Percentiles rank a stretch among this genome's conserved stretches.
phyloP scores from a whole-genome alignment of 1,284 basidiomycete genomes.

The Ceratobasidium sp. region DNA sequence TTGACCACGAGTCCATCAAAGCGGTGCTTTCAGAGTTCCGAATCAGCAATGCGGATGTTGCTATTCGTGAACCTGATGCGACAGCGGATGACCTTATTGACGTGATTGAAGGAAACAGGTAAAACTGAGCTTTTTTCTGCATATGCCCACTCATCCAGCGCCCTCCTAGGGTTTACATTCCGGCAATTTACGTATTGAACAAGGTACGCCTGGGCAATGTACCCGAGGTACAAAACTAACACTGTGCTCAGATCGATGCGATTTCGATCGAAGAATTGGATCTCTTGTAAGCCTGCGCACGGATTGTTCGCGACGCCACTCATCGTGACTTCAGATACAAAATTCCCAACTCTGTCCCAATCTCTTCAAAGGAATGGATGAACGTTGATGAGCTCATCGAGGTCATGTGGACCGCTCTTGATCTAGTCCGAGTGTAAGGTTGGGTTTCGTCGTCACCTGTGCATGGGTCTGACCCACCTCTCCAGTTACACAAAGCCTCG shows the following conservation, averaged over 20 bases:
- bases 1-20: constrained; percentile 95
- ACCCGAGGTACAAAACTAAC: constrained; percentile 44
- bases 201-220: constrained; percentile 21
- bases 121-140: constrained; percentile 41
- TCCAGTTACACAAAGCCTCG: constrained; percentile 87
- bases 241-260: constrained; percentile 82
- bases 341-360: constrained; percentile 94
- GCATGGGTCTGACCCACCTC: background rate
- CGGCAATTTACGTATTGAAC: constrained; percentile 76
- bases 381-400: constrained; percentile 96
- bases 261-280: constrained; percentile 99
- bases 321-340: constrained; percentile 63
- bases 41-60: constrained; percentile 87
- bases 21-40: constrained; percentile 88
- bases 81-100: constrained; percentile 98
- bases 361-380: constrained; percentile 93
- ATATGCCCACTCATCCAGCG: constrained; percentile 30
- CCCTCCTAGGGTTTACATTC: constrained; percentile 84
- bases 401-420: constrained; percentile 86
- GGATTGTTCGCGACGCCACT: background rate
- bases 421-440: constrained; percentile 80
- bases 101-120: constrained; percentile 92
- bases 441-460: background rate
- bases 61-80: constrained; percentile 91
- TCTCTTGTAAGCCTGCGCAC: constrained; percentile 67